Conservation (phyloP, 2,329 filamentous ascomycete genomes). For the Chaetomium sp. region DNA sequence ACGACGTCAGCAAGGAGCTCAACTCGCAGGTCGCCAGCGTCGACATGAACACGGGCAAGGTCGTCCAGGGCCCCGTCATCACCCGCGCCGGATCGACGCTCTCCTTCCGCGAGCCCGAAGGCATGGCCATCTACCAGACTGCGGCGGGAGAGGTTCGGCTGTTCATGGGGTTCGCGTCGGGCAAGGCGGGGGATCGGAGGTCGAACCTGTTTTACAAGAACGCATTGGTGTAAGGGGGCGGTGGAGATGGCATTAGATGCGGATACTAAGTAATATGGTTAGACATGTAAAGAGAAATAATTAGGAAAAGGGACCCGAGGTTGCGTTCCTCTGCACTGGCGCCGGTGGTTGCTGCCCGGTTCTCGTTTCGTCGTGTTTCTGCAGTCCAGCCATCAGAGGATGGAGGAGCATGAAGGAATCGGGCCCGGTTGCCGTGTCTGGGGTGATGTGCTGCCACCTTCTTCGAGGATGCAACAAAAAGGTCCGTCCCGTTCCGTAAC, state of each 20-base stretch:
- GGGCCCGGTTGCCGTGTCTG: neutral
- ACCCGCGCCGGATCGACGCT: constrained; percentile 23
- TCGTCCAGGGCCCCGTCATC: constrained; percentile 20
- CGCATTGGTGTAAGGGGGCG: constrained; percentile 2
- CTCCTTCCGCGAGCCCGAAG: constrained; percentile 21
- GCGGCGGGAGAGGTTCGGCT: constrained; percentile 14
- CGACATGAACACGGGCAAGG: constrained; percentile 20
- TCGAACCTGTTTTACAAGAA: constrained; percentile 27
- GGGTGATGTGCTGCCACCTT: neutral
- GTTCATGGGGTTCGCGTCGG: constrained; percentile 23
- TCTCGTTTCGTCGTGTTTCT: neutral
- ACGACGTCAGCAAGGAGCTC: constrained; percentile 13
- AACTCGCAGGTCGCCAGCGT: constrained; percentile 21
- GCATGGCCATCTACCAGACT: constrained; percentile 23
- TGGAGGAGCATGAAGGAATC: neutral
- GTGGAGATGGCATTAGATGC: neutral
- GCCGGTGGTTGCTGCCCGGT: no score
- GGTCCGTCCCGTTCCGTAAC: neutral
- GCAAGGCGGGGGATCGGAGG: constrained; percentile 20
- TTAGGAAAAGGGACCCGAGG: neutral
- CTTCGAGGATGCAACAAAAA: neutral
- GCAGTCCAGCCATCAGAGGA: neutral
- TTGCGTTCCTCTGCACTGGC: neutral
- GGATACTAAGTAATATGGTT: neutral
- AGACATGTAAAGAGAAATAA: neutral